A percentile compares a stretch with the other conserved stretches of the same genome.
phyloP scores from a whole-genome alignment of 331 rosid species.

The Quercus phellos region DNA sequence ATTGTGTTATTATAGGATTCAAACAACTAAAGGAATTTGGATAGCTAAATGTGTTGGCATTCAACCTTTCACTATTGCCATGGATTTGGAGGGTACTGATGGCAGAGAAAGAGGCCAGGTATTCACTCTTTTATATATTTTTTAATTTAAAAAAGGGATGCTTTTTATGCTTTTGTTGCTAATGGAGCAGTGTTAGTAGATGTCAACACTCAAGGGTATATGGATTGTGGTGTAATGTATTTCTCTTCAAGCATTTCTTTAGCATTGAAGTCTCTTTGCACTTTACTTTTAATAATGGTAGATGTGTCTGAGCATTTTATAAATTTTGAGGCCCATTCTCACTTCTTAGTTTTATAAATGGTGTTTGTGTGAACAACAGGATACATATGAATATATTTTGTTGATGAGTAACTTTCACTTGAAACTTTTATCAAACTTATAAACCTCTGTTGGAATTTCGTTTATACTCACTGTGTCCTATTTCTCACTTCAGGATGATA shows the following conservation, averaged over 20 bases:
- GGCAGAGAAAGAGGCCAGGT: constrained; percentile 99
- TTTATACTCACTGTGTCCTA: neutral
- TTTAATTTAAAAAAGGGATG: neutral
- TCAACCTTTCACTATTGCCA: constrained; percentile 81
- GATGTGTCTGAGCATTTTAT: neutral
- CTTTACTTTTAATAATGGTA: neutral
- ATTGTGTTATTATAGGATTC: constrained; percentile 44
- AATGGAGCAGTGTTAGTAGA: neutral
- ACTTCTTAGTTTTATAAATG: neutral
- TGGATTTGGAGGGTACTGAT: constrained; percentile 99
- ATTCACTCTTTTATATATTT: neutral
- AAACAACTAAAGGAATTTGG: constrained; percentile 98
- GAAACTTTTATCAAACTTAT: neutral
- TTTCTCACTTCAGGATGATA: constrained; percentile 39
- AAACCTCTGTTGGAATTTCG: neutral
- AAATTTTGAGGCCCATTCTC: neutral
- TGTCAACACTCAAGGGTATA: neutral
- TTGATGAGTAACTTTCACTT: neutral
- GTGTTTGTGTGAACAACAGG: neutral
- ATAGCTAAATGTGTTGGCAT: constrained; percentile 76
- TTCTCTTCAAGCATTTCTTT: neutral
- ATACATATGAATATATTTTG: neutral
- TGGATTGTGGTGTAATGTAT: neutral
- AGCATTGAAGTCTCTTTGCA: neutral
- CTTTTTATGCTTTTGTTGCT: neutral